Evolutionary conservation across 2,329 filamentous ascomycete species (phyloP).

Genomic region (Fusarium gaditjirri): DNA sequence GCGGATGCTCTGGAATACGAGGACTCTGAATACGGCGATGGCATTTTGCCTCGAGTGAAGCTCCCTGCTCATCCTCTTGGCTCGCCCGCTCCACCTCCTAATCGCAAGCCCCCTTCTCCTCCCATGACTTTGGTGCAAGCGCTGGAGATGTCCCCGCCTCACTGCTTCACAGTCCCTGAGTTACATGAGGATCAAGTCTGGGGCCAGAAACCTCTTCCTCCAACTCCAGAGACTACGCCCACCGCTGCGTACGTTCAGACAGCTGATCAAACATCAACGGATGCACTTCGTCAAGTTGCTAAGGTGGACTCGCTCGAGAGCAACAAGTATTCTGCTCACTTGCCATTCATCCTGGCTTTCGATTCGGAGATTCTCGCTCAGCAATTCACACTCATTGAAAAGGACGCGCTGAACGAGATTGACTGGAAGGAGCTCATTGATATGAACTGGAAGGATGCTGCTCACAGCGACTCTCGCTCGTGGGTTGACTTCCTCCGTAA

Average conservation of each 20-base stretch:
- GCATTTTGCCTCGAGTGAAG: slow-evolving; percentile 28
- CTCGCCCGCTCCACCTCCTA: slow-evolving; percentile 45
- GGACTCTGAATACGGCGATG: slow-evolving; percentile 51
- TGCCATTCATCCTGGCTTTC: slow-evolving; percentile 84
- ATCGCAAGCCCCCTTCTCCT: slow-evolving; percentile 46
- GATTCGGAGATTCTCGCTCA: slow-evolving; percentile 82
- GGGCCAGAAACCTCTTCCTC: slow-evolving; percentile 43
- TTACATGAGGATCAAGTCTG: slow-evolving; percentile 42
- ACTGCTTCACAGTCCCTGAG: slow-evolving; percentile 38
- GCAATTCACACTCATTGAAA: slow-evolving; percentile 87
- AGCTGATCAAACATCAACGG: slow-evolving; percentile 46
- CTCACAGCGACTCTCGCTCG: slow-evolving; percentile 72
- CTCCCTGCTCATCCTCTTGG: slow-evolving; percentile 52
- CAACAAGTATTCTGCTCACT: slow-evolving; percentile 65
- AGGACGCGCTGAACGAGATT: slow-evolving; percentile 85
- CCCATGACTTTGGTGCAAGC: slow-evolving; percentile 44
- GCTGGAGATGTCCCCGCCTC: slow-evolving; percentile 42
- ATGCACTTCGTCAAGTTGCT: slow-evolving; percentile 51
- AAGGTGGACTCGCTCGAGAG: slow-evolving; percentile 45
- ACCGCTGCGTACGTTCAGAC: slow-evolving; percentile 52
- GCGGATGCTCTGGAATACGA: slow-evolving; percentile 58
- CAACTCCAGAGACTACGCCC: slow-evolving; percentile 62
- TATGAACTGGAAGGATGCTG: slow-evolving; percentile 80
- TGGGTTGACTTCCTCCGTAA: slow-evolving; percentile 85
- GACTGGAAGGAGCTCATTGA: slow-evolving; percentile 90